A percentile compares a stretch with the other conserved stretches of the same genome.
phyloP scores from a whole-genome alignment of 805 yeast genomes.

The Komagataella kurtzmanii region DNA sequence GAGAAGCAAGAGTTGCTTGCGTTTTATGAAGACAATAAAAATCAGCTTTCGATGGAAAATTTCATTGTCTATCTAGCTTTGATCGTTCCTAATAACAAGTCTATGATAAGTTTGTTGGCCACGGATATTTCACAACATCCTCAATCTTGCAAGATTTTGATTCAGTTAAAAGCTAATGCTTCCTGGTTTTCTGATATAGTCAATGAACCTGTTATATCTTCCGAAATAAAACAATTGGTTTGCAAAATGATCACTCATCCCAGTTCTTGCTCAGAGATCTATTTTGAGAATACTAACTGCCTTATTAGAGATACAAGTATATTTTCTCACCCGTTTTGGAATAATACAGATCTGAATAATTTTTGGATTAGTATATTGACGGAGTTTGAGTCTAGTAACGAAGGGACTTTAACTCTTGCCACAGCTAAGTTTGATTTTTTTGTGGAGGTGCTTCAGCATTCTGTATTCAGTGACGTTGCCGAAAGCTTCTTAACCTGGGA shows the following conservation, averaged over 20 bases:
- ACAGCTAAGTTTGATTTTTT: constrained; percentile 13
- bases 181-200: constrained; percentile 9
- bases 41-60: constrained; percentile 7
- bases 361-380: constrained; percentile 8
- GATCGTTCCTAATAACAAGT: constrained; percentile 2
- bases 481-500: constrained; percentile 6
- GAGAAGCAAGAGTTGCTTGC: constrained; percentile 6
- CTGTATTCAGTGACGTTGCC: constrained; percentile 12
- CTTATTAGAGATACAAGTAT: background rate
- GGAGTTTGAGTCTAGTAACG: constrained; percentile 7
- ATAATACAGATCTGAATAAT: constrained; percentile 8
- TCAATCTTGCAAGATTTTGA: constrained; percentile 6
- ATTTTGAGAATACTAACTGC: background rate
- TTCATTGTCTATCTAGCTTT: constrained; percentile 7
- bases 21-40: constrained; percentile 4
- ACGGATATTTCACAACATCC: constrained; percentile 8
- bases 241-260: constrained; percentile 2
- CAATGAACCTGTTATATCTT: constrained; percentile 9
- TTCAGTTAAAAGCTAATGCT: constrained; percentile 7
- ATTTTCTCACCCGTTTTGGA: constrained; percentile 9
- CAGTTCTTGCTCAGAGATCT: background rate
- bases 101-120: constrained; percentile 4
- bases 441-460: constrained; percentile 9
- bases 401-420: constrained; percentile 9
- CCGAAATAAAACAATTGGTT: constrained; percentile 13